A percentile compares a stretch with the other conserved stretches of the same genome.
Conservation (phyloP, 1,139 yeast species). For the Suhomyces ambrosiae region DNA sequence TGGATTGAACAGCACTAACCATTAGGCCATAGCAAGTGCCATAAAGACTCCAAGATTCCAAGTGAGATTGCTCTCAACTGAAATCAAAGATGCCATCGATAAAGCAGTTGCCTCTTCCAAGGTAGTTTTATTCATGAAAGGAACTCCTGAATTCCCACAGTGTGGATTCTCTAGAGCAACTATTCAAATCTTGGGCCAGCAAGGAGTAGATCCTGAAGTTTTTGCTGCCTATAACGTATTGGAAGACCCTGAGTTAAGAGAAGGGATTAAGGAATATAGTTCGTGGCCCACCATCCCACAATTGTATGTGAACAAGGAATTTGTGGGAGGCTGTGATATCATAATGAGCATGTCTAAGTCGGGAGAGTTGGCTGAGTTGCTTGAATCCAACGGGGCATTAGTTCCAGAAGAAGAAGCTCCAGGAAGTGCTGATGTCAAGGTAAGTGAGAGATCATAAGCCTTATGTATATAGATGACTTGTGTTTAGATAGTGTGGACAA, state of each 20-base stretch:
- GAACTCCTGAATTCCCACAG: constrained; percentile 97
- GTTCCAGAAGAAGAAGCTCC: constrained; percentile 59
- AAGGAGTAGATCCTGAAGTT: constrained; percentile 94
- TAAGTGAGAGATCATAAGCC: constrained; percentile 34
- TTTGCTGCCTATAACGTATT: constrained; percentile 97
- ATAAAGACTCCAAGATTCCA: constrained; percentile 11
- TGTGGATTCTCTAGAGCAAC: constrained; percentile 98
- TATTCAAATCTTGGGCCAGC: constrained; percentile 89
- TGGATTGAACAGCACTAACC: constrained; percentile 10
- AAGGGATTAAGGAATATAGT: constrained; percentile 91
- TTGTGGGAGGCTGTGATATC: constrained; percentile 97
- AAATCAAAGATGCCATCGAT: constrained; percentile 80
- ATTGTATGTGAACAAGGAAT: constrained; percentile 72
- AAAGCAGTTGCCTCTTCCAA: constrained; percentile 86
- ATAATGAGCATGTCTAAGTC: constrained; percentile 86
- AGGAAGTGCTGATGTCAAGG: constrained; percentile 40
- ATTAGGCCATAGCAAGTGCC: constrained; percentile 11
- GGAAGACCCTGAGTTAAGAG: constrained; percentile 90
- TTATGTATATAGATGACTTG: constrained; percentile 5
- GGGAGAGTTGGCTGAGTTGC: constrained; percentile 86
- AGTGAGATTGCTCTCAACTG: constrained; percentile 67
- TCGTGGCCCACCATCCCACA: constrained; percentile 95
- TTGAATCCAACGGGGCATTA: constrained; percentile 78
- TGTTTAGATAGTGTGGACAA: no score
- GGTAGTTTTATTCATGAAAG: constrained; percentile 93